phyloP scores from a whole-genome alignment of 306 rosid species.

The Vigna hirtella region DNA sequence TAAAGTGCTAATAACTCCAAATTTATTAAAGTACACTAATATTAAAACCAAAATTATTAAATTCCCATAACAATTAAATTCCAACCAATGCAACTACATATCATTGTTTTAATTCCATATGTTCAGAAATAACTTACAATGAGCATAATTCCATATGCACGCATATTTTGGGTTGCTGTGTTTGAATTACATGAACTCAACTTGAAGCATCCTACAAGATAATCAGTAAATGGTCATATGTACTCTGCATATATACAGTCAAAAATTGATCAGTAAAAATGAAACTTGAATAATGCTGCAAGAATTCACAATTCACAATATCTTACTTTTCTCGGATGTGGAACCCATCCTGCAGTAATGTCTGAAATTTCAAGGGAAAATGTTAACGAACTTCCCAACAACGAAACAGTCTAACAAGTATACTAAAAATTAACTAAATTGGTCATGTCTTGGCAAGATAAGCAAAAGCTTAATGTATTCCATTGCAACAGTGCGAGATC shows the following conservation, averaged over 20 bases:
- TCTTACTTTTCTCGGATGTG: conserved; percentile 79
- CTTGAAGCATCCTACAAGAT: conserved; percentile 84
- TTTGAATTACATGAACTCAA: conserved; percentile 85
- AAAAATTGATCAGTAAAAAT: conserved; percentile 26
- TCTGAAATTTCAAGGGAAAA: conserved; percentile 58
- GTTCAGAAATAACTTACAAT: conserved; percentile 71
- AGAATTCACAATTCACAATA: conserved; percentile 22
- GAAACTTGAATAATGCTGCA: conserved; percentile 9
- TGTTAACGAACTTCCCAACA: conserved; percentile 34
- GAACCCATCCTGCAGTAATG: conserved; percentile 96
- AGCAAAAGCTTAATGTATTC: not conserved
- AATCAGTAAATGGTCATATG: conserved; percentile 51
- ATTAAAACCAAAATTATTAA: not conserved
- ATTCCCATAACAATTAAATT: conserved; percentile 4
- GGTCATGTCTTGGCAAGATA: not conserved
- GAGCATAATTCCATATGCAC: conserved; percentile 85
- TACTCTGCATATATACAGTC: conserved; percentile 5
- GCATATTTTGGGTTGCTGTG: conserved; percentile 77
- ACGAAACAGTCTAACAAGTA: conserved; percentile 15
- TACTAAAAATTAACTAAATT: conserved; percentile 19
- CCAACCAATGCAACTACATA: conserved; percentile 14
- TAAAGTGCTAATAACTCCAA: conserved; percentile 3
- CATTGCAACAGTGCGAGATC: not conserved
- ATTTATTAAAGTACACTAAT: not conserved
- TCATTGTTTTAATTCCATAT: not conserved